These are phyloP conservation scores for Penicillium psychrosexuale DNA, from an alignment of 2,329 filamentous ascomycete species.

Conservation along the genomic window DNA sequence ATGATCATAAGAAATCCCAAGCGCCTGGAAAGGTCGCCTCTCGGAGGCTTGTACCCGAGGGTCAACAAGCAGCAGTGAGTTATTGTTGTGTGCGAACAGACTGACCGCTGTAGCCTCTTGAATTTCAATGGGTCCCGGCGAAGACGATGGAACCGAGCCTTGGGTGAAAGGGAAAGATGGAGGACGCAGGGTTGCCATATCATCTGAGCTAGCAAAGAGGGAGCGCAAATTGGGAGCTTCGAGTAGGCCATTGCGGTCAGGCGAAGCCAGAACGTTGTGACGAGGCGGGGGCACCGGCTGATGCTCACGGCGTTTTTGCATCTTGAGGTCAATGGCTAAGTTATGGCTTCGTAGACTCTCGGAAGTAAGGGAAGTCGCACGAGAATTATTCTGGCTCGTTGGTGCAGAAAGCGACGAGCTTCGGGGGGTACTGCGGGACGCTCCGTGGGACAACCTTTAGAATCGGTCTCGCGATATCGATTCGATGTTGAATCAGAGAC, in stretches of 20 bases:
- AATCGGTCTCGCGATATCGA: constrained; percentile 24
- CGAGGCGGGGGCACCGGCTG: constrained; percentile 22
- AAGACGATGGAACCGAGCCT: constrained; percentile 47
- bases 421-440: constrained; percentile 39
- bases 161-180: constrained; percentile 50
- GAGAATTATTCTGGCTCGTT: constrained; percentile 45
- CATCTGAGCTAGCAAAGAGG: constrained; percentile 37
- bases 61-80: constrained; percentile 63
- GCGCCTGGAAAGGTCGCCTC: constrained; percentile 29
- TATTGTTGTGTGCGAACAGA: constrained; percentile 62
- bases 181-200: constrained; percentile 44
- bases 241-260: constrained; percentile 14
- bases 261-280: constrained; percentile 19
- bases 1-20: constrained; percentile 13
- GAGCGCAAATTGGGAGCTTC: constrained; percentile 37
- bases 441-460: constrained; percentile 27
- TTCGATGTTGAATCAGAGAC: constrained; percentile 41
- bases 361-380: constrained; percentile 46
- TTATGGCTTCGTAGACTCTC: constrained; percentile 40
- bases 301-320: constrained; percentile 19
- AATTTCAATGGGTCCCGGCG: constrained; percentile 55
- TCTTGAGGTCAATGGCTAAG: constrained; percentile 28
- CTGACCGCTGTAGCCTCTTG: constrained; percentile 60
- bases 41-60: constrained; percentile 39
- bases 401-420: constrained; percentile 49